Percentiles rank a stretch among this genome's conserved stretches.
Conservation (phyloP, 2,329 filamentous ascomycete genomes). For the Aspergillus piperis region DNA sequence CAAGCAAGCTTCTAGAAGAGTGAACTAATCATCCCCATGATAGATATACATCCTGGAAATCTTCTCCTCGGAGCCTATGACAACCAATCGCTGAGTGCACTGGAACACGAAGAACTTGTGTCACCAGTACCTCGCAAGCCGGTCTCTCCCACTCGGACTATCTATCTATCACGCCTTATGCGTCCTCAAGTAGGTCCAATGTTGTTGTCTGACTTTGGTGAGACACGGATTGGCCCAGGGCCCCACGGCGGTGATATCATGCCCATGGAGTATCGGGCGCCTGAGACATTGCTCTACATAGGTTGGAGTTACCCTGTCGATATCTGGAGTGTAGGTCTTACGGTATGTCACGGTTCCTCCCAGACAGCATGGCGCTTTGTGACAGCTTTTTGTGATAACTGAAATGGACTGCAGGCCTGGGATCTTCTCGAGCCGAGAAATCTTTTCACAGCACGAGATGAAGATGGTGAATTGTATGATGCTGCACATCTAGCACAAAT, state of each 20-base stretch:
- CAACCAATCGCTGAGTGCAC: constrained; percentile 24
- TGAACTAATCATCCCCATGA: neutral
- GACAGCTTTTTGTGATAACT: neutral
- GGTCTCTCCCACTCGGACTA: constrained; percentile 33
- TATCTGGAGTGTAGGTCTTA: constrained; percentile 37
- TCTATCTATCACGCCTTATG: constrained; percentile 31
- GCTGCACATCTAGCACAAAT: constrained; percentile 50
- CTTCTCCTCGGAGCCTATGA: constrained; percentile 35
- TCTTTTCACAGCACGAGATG: constrained; percentile 45
- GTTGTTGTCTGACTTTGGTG: constrained; percentile 35
- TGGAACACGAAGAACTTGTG: constrained; percentile 32
- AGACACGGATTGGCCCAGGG: constrained; percentile 30
- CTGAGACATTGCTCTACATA: constrained; percentile 34
- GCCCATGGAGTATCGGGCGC: constrained; percentile 33
- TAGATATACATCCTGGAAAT: constrained; percentile 38
- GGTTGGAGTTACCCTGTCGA: constrained; percentile 34
- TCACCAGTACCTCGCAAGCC: constrained; percentile 41
- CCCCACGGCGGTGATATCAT: constrained; percentile 30
- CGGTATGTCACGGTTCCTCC: constrained; percentile 26
- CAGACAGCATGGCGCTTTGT: neutral
- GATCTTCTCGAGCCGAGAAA: constrained; percentile 47
- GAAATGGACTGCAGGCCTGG: constrained; percentile 41
- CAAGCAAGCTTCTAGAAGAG: neutral
- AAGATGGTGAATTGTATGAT: constrained; percentile 38
- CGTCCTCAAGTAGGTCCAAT: constrained; percentile 30